Percentiles rank a stretch among this genome's conserved stretches.
These are phyloP conservation scores for Stephania cephalantha DNA, from an alignment of 164 flowering plant species.

Conservation along the genomic window DNA sequence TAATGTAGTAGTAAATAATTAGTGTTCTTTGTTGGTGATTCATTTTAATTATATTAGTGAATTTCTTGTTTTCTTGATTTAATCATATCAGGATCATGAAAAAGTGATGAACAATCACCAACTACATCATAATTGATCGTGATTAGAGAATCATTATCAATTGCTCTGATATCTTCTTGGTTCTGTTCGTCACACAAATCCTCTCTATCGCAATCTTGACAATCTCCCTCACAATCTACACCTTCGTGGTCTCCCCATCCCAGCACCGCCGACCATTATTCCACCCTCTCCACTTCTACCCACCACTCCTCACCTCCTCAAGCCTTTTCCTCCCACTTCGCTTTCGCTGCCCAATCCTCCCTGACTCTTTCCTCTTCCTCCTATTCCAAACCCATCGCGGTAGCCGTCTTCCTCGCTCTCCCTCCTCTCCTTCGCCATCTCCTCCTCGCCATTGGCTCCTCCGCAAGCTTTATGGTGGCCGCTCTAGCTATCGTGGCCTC, in stretches of 20 bases:
- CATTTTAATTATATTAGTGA: too few relatives aligned
- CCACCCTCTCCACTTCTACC: conserved; percentile 39
- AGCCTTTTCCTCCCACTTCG: conserved; percentile 23
- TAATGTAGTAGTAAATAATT: too few relatives aligned
- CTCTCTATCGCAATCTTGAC: conserved; percentile 22
- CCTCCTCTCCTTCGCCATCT: conserved; percentile 36
- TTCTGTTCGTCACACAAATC: conserved; percentile 39
- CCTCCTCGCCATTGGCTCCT: conserved; percentile 28
- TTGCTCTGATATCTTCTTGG: conserved; percentile 17
- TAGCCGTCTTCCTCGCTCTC: conserved; percentile 50
- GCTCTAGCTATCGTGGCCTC: conserved; percentile 28
- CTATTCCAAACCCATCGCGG: conserved; percentile 31
- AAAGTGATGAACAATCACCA: too few relatives aligned
- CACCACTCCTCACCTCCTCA: conserved; percentile 36
- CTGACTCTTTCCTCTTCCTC: conserved; percentile 11
- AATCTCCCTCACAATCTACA: conserved; percentile 30
- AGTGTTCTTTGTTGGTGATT: too few relatives aligned
- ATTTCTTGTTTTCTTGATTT: too few relatives aligned
- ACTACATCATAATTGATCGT: too few relatives aligned
- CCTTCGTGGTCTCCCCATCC: conserved; percentile 15
- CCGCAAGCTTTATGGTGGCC: conserved; percentile 26
- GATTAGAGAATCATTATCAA: too few relatives aligned
- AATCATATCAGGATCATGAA: too few relatives aligned
- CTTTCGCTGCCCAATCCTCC: conserved; percentile 31
- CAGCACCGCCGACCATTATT: conserved; percentile 15